phyloP scores from a whole-genome alignment of 2,329 filamentous ascomycete genomes.

The Pseudocercospora pini-densiflorae region DNA sequence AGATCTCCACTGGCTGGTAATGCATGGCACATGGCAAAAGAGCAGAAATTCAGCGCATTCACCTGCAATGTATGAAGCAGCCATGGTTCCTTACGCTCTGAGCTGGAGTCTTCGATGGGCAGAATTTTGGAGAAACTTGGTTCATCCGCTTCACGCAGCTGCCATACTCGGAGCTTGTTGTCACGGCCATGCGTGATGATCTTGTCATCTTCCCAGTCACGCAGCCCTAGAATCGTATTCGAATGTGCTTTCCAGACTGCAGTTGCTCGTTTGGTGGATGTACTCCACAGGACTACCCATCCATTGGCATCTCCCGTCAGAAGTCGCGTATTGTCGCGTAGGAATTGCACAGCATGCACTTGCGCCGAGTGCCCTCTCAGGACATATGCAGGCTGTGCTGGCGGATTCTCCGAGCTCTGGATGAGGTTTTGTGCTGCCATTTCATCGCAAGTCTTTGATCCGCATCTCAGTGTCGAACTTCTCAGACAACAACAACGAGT shows the following conservation, averaged over 20 bases:
- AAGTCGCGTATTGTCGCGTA: conserved; percentile 74
- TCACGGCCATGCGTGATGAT: conserved; percentile 95
- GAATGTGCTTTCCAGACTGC: conserved; percentile 88
- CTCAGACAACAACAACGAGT: background rate
- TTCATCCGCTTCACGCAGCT: conserved; percentile 66
- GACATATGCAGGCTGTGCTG: conserved; percentile 67
- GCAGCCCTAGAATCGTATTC: conserved; percentile 74
- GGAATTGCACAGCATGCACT: conserved; percentile 77
- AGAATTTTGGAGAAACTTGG: conserved; percentile 67
- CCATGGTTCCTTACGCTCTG: conserved; percentile 70
- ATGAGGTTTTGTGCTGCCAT: conserved; percentile 19
- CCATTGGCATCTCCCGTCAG: conserved; percentile 89
- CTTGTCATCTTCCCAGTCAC: conserved; percentile 71
- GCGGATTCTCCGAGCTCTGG: conserved; percentile 41
- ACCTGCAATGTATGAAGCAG: conserved; percentile 82
- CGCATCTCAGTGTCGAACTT: background rate
- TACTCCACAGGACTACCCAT: conserved; percentile 84
- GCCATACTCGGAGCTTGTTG: conserved; percentile 85
- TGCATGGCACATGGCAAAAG: conserved; percentile 67
- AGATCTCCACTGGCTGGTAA: conserved; percentile 14
- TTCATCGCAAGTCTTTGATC: background rate
- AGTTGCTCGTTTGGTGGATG: conserved; percentile 77
- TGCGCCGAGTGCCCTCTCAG: conserved; percentile 83
- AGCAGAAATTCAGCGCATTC: conserved; percentile 95
- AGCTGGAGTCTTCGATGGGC: conserved; percentile 64